Base-by-base conservation (phyloP, 345 rosid genomes). In the Gossypium raimondii region DNA sequence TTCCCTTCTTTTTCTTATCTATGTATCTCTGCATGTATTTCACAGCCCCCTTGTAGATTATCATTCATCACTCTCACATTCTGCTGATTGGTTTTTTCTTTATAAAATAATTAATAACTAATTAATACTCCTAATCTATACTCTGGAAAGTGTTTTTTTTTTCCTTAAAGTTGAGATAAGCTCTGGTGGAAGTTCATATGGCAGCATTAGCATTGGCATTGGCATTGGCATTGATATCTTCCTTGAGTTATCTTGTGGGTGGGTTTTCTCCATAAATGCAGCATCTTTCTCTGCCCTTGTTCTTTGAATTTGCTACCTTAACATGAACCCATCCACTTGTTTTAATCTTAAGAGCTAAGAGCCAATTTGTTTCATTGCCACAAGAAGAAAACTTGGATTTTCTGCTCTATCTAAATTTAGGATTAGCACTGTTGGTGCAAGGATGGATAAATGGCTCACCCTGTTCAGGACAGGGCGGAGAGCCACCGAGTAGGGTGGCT, bases 251-350 rank as follows among this genome's bases (percentile, higher is more conserved):
- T n/a, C n/a, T 7, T 53, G 58, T 53, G 50, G 11, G 27, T 47
- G 71, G 34, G 71, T 67, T 67, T 67, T 2, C 72, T 67, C 43
- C 41, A 68, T 67, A 50, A 68, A 44, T 57, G 29, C 34, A 43
- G 17, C 53, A 18, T 14, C 14, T 57, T 57, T 41, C 55, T 72
- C 52, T 41, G 34, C 75, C 55, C 66, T 27, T 8, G 7, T 13
- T 72, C 38, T 57, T 72, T 55, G 56, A 34, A 11, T 13, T 67
- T 45, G 7, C 18, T 44, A 22, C 52, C 16, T 22, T 7, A 10
- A 13, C 50, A 10, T 43, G 51, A 13, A 10, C n/a, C 53, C 11
- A 22, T 56, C 56, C 7, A 8, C 47, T 38, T 57, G 29, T 10
- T 63, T 63, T n/a, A 63, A 29, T 56, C 13, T 22, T 11, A 57